phyloP scores from a whole-genome alignment of 2,329 filamentous ascomycete genomes.

The Hypocreales sp. region DNA sequence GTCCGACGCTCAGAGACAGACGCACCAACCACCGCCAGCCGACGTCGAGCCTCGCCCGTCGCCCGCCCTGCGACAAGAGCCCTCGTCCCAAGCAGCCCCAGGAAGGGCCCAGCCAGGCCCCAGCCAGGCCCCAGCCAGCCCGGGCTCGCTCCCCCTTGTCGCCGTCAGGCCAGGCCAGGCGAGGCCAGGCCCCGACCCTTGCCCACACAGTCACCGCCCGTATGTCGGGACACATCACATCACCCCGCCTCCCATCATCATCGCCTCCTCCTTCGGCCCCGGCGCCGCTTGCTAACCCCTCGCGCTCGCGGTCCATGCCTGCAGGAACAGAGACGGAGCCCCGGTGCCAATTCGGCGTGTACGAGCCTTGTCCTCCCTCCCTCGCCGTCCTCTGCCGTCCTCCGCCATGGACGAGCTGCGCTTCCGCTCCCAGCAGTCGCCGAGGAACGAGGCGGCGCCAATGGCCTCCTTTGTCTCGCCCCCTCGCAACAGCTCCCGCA shows the following conservation, averaged over 20 bases:
- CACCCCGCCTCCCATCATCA: slow-evolving; percentile 16
- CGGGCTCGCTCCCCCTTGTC: no score
- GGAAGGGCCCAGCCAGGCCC: no score
- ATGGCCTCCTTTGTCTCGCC: slow-evolving; percentile 64
- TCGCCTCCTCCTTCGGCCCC: slow-evolving; percentile 9
- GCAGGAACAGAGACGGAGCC: slow-evolving; percentile 15
- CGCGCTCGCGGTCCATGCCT: slow-evolving; percentile 19
- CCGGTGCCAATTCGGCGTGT: slow-evolving; percentile 22
- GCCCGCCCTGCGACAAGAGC: no score
- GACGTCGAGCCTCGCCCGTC: no score
- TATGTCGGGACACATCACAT: slow-evolving; percentile 2
- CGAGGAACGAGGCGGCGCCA: slow-evolving; percentile 56
- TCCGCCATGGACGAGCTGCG: slow-evolving; percentile 58
- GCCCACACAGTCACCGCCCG: slow-evolving; percentile 13
- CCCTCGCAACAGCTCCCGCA: slow-evolving; percentile 33
- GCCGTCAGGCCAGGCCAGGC: background rate
- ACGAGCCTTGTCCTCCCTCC: slow-evolving; percentile 16
- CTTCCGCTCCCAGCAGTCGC: slow-evolving; percentile 63
- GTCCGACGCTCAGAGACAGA: no score
- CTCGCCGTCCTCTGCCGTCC: slow-evolving; percentile 14
- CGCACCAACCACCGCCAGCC: no score
- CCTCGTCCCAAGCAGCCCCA: no score
- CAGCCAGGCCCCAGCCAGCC: no score
- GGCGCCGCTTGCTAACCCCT: slow-evolving; percentile 12
- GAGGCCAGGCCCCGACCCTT: slow-evolving; percentile 3